phyloP scores from a whole-genome alignment of 306 rosid genomes.

The Datisca glomerata region DNA sequence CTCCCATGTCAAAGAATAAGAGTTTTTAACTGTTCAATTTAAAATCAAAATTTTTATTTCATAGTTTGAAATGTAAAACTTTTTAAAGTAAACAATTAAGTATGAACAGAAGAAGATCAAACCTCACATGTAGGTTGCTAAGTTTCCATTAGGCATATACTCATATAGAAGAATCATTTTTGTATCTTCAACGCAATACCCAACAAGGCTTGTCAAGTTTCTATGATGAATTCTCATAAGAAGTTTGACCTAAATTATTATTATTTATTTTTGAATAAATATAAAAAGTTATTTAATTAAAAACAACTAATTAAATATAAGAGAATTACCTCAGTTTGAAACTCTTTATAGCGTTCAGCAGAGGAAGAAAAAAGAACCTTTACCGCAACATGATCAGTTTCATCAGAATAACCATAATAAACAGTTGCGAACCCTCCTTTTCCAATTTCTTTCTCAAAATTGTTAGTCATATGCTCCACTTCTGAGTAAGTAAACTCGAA shows the following conservation, averaged over 20 bases:
- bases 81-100: too few species aligned
- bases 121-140: conserved; percentile 10
- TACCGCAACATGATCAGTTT: conserved; percentile 14
- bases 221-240: conserved; percentile 20
- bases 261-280: too few species aligned
- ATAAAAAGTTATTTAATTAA: too few species aligned
- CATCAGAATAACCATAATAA: conserved; percentile 13
- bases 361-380: too few species aligned
- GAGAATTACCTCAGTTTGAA: conserved; percentile 15
- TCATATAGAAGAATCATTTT: conserved; percentile 14
- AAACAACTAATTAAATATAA: too few species aligned
- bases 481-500: conserved; percentile 11
- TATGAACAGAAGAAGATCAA: neutral
- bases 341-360: conserved; percentile 14
- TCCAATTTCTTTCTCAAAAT: conserved; percentile 15
- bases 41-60: too few species aligned
- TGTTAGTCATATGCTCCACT: conserved; percentile 13
- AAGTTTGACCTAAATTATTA: conserved; percentile 18
- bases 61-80: too few species aligned
- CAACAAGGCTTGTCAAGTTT: conserved; percentile 19
- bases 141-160: conserved; percentile 21
- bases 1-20: conserved; percentile 12
- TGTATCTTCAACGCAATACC: conserved; percentile 13
- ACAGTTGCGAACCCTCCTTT: conserved; percentile 19
- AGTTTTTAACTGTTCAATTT: too few species aligned